Conservation (phyloP, 2,329 filamentous ascomycete species). For the Alternaria angustiovoidea region DNA sequence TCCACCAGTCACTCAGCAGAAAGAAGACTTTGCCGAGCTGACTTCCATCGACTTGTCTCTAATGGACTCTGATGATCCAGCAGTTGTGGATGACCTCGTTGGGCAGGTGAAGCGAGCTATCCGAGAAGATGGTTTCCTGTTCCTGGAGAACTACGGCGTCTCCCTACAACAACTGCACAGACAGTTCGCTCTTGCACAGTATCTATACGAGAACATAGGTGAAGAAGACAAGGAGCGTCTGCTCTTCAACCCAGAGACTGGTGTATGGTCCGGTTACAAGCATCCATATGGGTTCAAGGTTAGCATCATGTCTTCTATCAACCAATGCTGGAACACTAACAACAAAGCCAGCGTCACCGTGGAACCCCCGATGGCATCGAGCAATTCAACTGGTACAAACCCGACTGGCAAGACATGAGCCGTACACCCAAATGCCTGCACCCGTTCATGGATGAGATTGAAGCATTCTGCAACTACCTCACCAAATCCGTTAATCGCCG, state of each 20-base stretch:
- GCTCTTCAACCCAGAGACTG: slow-evolving; percentile 58
- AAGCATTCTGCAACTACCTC: slow-evolving; percentile 58
- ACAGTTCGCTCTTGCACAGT: slow-evolving; percentile 61
- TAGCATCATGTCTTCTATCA: not conserved
- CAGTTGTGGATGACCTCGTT: slow-evolving; percentile 55
- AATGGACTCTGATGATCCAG: slow-evolving; percentile 42
- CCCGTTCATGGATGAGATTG: slow-evolving; percentile 62
- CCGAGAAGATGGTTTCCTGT: slow-evolving; percentile 49
- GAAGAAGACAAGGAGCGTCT: slow-evolving; percentile 60
- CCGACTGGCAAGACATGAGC: slow-evolving; percentile 55
- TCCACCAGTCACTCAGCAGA: slow-evolving; percentile 57
- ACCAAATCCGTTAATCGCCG: slow-evolving; percentile 59
- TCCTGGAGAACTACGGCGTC: slow-evolving; percentile 61
- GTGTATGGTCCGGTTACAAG: slow-evolving; percentile 62
- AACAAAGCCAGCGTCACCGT: slow-evolving; percentile 40
- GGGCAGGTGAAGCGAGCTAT: slow-evolving; percentile 49
- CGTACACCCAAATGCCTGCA: slow-evolving; percentile 58
- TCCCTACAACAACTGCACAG: slow-evolving; percentile 53
- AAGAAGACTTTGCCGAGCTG: slow-evolving; percentile 51
- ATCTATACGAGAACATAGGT: slow-evolving; percentile 59
- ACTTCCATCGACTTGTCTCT: slow-evolving; percentile 44
- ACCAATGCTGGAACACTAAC: not conserved
- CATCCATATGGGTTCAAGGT: slow-evolving; percentile 42
- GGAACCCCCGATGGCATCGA: slow-evolving; percentile 60
- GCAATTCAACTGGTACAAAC: slow-evolving; percentile 63